Percentiles rank a stretch among this genome's conserved stretches.
These are phyloP conservation scores for Pneumocystis wakefieldiae DNA, from an alignment of 1,139 yeast genomes.

Conservation along the genomic window DNA sequence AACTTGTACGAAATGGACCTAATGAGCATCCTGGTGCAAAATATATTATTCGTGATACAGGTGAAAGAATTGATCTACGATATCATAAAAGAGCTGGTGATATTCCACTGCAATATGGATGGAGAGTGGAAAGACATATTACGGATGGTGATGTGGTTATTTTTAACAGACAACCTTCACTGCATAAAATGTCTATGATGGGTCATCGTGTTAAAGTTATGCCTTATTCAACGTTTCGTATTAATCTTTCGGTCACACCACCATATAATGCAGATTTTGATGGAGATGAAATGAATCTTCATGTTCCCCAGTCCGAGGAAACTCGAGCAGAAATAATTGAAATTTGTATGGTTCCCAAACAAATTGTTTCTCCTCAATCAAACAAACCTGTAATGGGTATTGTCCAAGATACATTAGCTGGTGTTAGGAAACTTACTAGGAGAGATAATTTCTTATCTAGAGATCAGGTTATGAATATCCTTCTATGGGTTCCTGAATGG, in stretches of 20 bases:
- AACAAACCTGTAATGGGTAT: slow-evolving; percentile 99
- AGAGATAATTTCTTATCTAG: slow-evolving; percentile 79
- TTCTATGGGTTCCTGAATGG: slow-evolving; percentile 98
- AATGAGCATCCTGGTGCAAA: slow-evolving; percentile 99
- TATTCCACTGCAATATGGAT: slow-evolving; percentile 91
- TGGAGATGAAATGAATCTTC: slow-evolving; percentile 99
- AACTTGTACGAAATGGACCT: slow-evolving; percentile 91
- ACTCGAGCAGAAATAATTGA: slow-evolving; percentile 92
- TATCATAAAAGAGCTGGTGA: slow-evolving; percentile 98
- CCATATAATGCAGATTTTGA: slow-evolving; percentile 99
- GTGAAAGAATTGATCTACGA: slow-evolving; percentile 93
- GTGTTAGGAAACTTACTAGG: slow-evolving; percentile 86
- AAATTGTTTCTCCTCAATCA: slow-evolving; percentile 95
- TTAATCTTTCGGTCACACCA: slow-evolving; percentile 90
- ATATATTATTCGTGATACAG: slow-evolving; percentile 93
- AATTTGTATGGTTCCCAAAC: slow-evolving; percentile 91
- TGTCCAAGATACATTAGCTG: slow-evolving; percentile 96
- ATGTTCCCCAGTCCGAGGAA: slow-evolving; percentile 97
- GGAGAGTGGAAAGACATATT: slow-evolving; percentile 97
- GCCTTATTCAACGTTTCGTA: slow-evolving; percentile 96
- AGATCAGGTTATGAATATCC: slow-evolving; percentile 89
- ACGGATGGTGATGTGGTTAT: slow-evolving; percentile 95
- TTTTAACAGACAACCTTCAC: slow-evolving; percentile 96
- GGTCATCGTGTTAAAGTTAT: slow-evolving; percentile 97
- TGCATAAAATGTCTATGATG: slow-evolving; percentile 99